Conservation (phyloP, 139 green algal species). For the Pycnococcus provasolii region DNA sequence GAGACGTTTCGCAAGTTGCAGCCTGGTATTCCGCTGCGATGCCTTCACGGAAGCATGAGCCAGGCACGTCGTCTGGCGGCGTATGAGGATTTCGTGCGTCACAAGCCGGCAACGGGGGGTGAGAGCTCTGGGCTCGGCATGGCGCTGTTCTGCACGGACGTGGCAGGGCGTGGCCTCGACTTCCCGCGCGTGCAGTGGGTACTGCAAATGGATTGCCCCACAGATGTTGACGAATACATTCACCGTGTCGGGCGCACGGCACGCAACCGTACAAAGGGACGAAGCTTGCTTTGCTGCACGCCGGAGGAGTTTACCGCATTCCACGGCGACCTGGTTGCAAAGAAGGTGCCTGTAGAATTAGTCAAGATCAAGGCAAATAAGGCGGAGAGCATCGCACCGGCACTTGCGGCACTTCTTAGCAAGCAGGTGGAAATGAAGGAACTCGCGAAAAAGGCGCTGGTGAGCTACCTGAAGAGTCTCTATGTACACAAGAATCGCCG, state of each 20-base stretch:
- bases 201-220: slow-evolving; percentile 83
- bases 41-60: slow-evolving; percentile 90
- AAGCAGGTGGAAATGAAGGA: slow-evolving; percentile 78
- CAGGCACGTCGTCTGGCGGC: slow-evolving; percentile 70
- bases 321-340: neutral
- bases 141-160: slow-evolving; percentile 87
- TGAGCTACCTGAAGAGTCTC: slow-evolving; percentile 76
- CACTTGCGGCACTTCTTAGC: slow-evolving; percentile 66
- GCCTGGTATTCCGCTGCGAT: slow-evolving; percentile 72
- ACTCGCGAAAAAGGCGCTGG: slow-evolving; percentile 67
- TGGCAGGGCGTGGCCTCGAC: slow-evolving; percentile 78
- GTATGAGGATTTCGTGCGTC: neutral
- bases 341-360: slow-evolving; percentile 25
- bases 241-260: slow-evolving; percentile 80
- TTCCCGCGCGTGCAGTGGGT: slow-evolving; percentile 90
- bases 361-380: slow-evolving; percentile 56
- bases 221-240: slow-evolving; percentile 87
- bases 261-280: slow-evolving; percentile 52
- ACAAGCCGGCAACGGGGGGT: too few species aligned
- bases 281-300: slow-evolving; percentile 63
- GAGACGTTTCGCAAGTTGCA: slow-evolving; percentile 81
- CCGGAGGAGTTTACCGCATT: slow-evolving; percentile 45
- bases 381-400: neutral
- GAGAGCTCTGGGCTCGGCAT: slow-evolving; percentile 8
- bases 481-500: slow-evolving; percentile 64